These are phyloP conservation scores for Fulvia fulva DNA, from an alignment of 2,329 filamentous ascomycete species.

Conservation along the genomic window DNA sequence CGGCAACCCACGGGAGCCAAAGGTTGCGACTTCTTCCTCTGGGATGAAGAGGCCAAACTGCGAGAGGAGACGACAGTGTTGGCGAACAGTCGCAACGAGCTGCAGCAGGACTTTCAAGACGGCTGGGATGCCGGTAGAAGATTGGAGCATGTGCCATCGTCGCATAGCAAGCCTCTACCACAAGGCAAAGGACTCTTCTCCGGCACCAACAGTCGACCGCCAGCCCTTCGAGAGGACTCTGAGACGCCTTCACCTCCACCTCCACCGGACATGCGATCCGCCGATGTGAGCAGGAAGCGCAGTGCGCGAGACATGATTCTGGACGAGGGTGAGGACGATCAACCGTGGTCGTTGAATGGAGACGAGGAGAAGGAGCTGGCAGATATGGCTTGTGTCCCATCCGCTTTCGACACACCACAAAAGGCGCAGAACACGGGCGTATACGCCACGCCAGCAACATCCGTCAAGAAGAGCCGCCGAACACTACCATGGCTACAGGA, in stretches of 20 bases:
- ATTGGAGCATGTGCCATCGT: neutral
- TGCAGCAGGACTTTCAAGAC: constrained; percentile 24
- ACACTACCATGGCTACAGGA: constrained; percentile 40
- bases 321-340: constrained; percentile 34
- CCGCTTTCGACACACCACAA: constrained; percentile 37
- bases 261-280: constrained; percentile 8
- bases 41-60: constrained; percentile 50
- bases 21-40: constrained; percentile 57
- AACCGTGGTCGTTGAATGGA: constrained; percentile 30
- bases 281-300: constrained; percentile 30
- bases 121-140: constrained; percentile 27
- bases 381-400: constrained; percentile 20
- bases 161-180: neutral
- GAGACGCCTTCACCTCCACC: constrained; percentile 22
- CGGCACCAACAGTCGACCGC: neutral
- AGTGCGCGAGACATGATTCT: constrained; percentile 21
- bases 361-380: constrained; percentile 34
- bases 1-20: constrained; percentile 29
- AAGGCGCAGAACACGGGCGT: constrained; percentile 38
- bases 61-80: constrained; percentile 48
- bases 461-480: constrained; percentile 26
- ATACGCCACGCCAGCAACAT: constrained; percentile 37
- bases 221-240: constrained; percentile 5
- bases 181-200: constrained; percentile 8
- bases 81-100: constrained; percentile 48